Percentiles rank a stretch among this genome's conserved stretches.
These are phyloP conservation scores for Termitomyces sp. DNA, from an alignment of 768 basidiomycete species.

Conservation along the genomic window DNA sequence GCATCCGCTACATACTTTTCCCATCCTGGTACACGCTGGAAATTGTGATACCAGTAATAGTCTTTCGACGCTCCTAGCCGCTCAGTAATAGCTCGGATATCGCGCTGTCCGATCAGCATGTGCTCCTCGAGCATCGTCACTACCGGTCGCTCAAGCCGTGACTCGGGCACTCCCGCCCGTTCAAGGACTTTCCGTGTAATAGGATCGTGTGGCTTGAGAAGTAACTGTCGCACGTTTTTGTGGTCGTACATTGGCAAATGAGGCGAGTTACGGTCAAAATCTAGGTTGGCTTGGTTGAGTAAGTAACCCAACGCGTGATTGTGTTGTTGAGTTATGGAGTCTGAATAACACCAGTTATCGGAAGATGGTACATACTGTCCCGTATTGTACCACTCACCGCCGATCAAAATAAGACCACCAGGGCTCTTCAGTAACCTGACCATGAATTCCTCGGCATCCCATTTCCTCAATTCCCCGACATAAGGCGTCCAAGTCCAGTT, in stretches of 20 bases:
- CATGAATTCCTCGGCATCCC: conserved; percentile 24
- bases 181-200: conserved; percentile 17
- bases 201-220: conserved; percentile 18
- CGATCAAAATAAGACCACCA: conserved; percentile 23
- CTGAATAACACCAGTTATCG: conserved; percentile 2
- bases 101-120: conserved; percentile 20
- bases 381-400: conserved; percentile 15
- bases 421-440: conserved; percentile 22
- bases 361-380: background rate
- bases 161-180: conserved; percentile 21
- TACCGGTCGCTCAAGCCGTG: conserved; percentile 21
- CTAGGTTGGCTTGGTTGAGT: conserved; percentile 18
- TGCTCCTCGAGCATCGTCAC: conserved; percentile 25
- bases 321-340: conserved; percentile 21
- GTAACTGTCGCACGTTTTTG: conserved; percentile 20
- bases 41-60: conserved; percentile 20
- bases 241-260: conserved; percentile 17
- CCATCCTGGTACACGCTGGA: conserved; percentile 22
- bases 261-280: conserved; percentile 17
- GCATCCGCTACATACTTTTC: conserved; percentile 19
- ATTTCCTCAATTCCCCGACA: conserved; percentile 17
- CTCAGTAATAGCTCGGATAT: conserved; percentile 22
- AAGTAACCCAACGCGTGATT: conserved; percentile 19
- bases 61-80: conserved; percentile 17
- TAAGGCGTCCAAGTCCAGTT: conserved; percentile 26